Base-by-base conservation (phyloP, 768 basidiomycete species). In the Lactarius sp. region DNA sequence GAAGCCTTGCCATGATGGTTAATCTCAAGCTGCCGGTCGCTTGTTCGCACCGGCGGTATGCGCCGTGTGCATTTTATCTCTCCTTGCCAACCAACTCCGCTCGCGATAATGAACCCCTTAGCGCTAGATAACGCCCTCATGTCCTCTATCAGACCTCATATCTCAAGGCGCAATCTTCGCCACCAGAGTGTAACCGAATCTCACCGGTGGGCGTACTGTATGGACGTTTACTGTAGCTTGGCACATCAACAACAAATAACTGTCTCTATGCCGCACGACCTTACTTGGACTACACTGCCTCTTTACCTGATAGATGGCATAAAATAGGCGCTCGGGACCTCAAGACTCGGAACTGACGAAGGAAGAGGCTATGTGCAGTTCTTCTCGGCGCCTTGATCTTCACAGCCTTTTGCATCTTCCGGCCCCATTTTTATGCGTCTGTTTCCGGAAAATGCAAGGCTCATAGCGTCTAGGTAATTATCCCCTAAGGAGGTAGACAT, bases 301-400 rank as follows among this genome's bases (percentile, higher is more conserved):
- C 22, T 31, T 16, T 34, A 10, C 27, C 22, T 39, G 34, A 12
- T n/a, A 2, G 33, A 55, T 6, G 46, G 16, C n/a, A 34, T n/a
- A 27, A 5, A 37, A 33, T 14, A 49, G n/a, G 36, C 57, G 57
- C 52, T 57, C 14, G 46, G 44, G 41, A n/a, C 37, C 13, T 22
- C 37, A 10, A 10, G 16, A 8, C 9, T 12, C 51, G 22, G 51
- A 53, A 47, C n/a, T 47, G 39, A 51, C 20, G 3, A n/a, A 18
- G 46, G 16, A 53, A 47, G 62, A 37, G n/a, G 52, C 22, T 41
- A 47, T 34, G 4, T 1, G 18, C 46, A 22, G 22, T 47, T 31
- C 56, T 52, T 47, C 42, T 58, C 37, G 56, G 62, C 14, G 37
- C 22, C 44, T 53, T 34, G 36, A 58, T 59, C 56, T 53, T 52